phyloP scores from a whole-genome alignment of 345 rosid species.

The Eucalyptus leucophloia region DNA sequence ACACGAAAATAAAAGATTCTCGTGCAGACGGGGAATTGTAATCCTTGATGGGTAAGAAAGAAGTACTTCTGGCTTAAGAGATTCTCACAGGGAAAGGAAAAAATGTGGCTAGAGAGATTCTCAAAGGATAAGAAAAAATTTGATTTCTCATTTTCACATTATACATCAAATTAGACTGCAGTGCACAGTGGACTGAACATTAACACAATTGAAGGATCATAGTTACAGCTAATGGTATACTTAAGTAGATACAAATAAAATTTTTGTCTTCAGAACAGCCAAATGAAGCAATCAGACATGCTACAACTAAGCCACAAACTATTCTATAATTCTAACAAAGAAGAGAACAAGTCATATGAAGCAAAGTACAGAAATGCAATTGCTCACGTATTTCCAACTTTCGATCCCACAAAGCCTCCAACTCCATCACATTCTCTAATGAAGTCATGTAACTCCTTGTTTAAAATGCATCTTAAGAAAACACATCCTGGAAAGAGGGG shows the following conservation, averaged over 20 bases:
- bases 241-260: neutral
- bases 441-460: conserved; percentile 78
- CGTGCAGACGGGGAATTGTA: neutral
- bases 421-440: conserved; percentile 60
- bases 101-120: neutral
- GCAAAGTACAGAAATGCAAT: neutral
- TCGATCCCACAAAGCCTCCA: conserved; percentile 76
- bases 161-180: neutral
- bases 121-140: neutral
- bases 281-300: neutral
- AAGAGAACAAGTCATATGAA: neutral
- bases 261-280: neutral
- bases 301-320: neutral
- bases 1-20: neutral
- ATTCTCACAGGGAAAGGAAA: neutral
- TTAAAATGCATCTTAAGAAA: conserved; percentile 60
- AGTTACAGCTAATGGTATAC: neutral
- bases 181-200: neutral
- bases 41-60: neutral
- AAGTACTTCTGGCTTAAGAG: neutral
- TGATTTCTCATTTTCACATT: neutral
- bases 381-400: conserved; percentile 74
- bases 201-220: neutral
- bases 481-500: conserved; percentile 71
- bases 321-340: neutral